Conservation (phyloP, 164 flowering plant species). For the Annona cherimola region DNA sequence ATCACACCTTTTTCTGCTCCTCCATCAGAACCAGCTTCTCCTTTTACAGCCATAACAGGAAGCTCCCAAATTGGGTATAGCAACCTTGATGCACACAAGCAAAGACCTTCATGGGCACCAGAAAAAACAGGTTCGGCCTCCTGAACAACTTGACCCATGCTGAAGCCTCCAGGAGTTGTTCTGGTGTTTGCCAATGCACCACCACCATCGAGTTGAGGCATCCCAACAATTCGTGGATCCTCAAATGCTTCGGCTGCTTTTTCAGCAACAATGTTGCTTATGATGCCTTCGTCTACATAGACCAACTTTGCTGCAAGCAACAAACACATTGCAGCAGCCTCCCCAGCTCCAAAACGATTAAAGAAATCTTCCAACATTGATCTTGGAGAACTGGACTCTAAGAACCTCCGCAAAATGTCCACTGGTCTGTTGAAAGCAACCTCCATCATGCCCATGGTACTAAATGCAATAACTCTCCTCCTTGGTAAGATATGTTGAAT, state of each 20-base stretch:
- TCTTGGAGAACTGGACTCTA: slow-evolving; percentile 78
- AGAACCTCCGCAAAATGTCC: slow-evolving; percentile 72
- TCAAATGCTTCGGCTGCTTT: slow-evolving; percentile 98
- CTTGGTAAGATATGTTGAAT: slow-evolving; percentile 90
- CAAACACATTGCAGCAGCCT: slow-evolving; percentile 96
- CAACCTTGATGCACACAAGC: slow-evolving; percentile 85
- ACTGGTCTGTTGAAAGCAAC: slow-evolving; percentile 88
- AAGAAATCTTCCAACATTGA: slow-evolving; percentile 85
- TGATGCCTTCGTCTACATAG: slow-evolving; percentile 47
- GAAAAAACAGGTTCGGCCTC: slow-evolving; percentile 96
- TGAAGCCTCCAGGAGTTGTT: slow-evolving; percentile 79
- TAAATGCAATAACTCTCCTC: slow-evolving; percentile 71
- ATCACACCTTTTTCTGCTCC: slow-evolving; percentile 47
- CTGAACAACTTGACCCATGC: slow-evolving; percentile 99
- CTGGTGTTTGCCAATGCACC: slow-evolving; percentile 59
- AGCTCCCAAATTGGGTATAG: slow-evolving; percentile 95
- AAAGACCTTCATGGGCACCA: slow-evolving; percentile 97
- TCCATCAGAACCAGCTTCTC: slow-evolving; percentile 40
- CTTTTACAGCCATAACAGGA: slow-evolving; percentile 68
- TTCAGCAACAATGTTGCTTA: slow-evolving; percentile 69
- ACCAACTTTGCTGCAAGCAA: slow-evolving; percentile 79
- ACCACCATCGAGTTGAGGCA: slow-evolving; percentile 91
- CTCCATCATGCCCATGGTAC: slow-evolving; percentile 97
- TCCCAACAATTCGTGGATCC: slow-evolving; percentile 89
- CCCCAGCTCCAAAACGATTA: slow-evolving; percentile 91